Evolutionary conservation across 2,329 filamentous ascomycete species (phyloP).

Genomic region (Fusarium oligoseptatum): DNA sequence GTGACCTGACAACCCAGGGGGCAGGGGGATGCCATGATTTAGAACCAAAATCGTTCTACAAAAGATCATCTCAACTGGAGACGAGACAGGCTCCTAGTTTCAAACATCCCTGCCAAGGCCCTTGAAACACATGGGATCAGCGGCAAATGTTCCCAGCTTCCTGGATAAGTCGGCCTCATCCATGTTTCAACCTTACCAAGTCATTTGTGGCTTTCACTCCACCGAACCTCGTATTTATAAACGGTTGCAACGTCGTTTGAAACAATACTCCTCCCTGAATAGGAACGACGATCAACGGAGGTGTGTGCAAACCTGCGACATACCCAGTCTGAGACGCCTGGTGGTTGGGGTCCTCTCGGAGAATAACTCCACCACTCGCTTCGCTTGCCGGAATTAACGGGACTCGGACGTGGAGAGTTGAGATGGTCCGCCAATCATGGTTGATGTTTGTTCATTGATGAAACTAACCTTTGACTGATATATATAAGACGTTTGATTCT

Average conservation of each 20-base stretch:
- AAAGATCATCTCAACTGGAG: neutral
- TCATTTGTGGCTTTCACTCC: neutral
- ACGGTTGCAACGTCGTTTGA: neutral
- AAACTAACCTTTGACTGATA: neutral
- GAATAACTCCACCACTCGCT: conserved; percentile 18
- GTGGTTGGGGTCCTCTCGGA: conserved; percentile 9
- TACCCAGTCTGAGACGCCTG: conserved; percentile 7
- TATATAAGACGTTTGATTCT: neutral
- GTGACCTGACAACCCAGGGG: neutral
- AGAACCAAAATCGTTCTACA: neutral
- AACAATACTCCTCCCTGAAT: neutral
- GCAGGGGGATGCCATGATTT: neutral
- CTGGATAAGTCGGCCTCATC: neutral
- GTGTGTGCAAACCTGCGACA: neutral
- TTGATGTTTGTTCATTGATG: neutral
- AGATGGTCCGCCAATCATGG: conserved; percentile 18
- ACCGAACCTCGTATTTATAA: neutral
- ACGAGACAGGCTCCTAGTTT: neutral
- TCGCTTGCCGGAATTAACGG: conserved; percentile 13
- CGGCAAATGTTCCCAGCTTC: neutral
- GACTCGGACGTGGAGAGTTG: conserved; percentile 11
- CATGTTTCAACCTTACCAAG: neutral
- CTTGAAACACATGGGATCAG: neutral
- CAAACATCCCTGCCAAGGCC: neutral
- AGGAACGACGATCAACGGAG: conserved; percentile 4